Conservation (phyloP, 106 monocot species). For the Acanthochlamys bracteata region DNA sequence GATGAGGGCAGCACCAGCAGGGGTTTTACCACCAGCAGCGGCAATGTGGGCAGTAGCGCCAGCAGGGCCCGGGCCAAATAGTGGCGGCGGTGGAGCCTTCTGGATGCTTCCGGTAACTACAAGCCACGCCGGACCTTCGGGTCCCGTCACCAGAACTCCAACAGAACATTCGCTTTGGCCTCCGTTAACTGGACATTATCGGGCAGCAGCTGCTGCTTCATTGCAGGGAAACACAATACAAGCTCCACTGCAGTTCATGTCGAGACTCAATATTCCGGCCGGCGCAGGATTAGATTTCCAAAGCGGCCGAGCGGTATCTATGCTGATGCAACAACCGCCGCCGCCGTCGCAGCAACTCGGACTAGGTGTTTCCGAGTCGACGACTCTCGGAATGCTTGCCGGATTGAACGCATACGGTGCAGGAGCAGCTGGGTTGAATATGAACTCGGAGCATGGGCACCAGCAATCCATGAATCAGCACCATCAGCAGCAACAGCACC, state of each 20-base stretch:
- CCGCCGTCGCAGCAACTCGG: constrained; percentile 46
- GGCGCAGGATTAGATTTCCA: constrained; percentile 20
- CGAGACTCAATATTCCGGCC: constrained; percentile 45
- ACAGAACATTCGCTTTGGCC: constrained; percentile 55
- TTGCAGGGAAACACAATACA: constrained; percentile 39
- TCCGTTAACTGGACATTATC: constrained; percentile 44
- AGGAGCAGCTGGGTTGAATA: constrained; percentile 17
- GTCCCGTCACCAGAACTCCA: constrained; percentile 4
- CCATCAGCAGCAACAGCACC: constrained; percentile 7
- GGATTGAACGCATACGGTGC: constrained; percentile 63
- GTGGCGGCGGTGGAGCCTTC: constrained; percentile 54
- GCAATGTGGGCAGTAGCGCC: constrained; percentile 89
- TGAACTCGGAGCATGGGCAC: constrained; percentile 34
- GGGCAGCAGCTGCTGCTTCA: constrained; percentile 17
- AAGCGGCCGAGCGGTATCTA: constrained; percentile 28
- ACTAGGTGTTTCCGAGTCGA: constrained; percentile 43
- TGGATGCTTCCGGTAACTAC: constrained; percentile 91
- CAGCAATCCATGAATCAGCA: constrained; percentile 22
- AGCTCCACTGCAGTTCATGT: constrained; percentile 88
- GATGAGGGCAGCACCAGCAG: constrained; percentile 11
- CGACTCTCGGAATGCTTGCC: constrained; percentile 81
- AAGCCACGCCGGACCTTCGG: constrained; percentile 18
- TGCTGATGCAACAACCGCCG: constrained; percentile 26
- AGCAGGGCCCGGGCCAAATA: constrained; percentile 16
- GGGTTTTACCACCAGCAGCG: constrained; percentile 28